Evolutionary conservation across 306 rosid genomes (phyloP).

Genomic region (Quercus agrifolia): DNA sequence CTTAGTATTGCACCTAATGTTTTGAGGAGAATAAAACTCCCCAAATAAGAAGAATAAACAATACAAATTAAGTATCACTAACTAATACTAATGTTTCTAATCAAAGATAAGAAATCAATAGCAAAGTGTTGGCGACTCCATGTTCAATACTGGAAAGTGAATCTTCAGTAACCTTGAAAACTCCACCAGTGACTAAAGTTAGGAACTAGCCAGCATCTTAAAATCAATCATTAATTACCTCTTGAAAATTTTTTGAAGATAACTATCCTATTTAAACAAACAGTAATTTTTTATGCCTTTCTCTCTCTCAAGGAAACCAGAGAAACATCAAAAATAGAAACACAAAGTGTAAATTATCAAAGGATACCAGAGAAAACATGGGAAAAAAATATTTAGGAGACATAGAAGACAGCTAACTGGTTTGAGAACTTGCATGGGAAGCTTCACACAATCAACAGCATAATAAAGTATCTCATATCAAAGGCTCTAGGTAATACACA

Average conservation of each 20-base stretch:
- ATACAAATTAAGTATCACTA: background rate
- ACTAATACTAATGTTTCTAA: background rate
- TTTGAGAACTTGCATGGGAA: background rate
- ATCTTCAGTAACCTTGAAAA: background rate
- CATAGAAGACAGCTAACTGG: too few species aligned
- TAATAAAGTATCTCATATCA: background rate
- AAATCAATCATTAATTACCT: background rate
- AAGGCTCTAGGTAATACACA: background rate
- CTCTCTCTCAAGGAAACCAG: too few species aligned
- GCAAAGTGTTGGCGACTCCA: background rate
- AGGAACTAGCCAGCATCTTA: too few species aligned
- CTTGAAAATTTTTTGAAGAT: background rate
- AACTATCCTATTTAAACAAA: too few species aligned
- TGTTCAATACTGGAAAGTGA: background rate
- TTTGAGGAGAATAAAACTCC: background rate
- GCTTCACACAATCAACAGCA: background rate
- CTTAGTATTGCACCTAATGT: background rate
- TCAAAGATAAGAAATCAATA: background rate
- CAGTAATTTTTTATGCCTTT: too few species aligned
- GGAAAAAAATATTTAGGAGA: too few species aligned
- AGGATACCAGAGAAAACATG: too few species aligned
- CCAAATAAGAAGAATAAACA: background rate
- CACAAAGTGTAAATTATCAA: background rate
- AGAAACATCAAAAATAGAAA: background rate
- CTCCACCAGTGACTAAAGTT: too few species aligned